phyloP scores from a whole-genome alignment of 1,284 basidiomycete species.

The Gomphus bonarii region DNA sequence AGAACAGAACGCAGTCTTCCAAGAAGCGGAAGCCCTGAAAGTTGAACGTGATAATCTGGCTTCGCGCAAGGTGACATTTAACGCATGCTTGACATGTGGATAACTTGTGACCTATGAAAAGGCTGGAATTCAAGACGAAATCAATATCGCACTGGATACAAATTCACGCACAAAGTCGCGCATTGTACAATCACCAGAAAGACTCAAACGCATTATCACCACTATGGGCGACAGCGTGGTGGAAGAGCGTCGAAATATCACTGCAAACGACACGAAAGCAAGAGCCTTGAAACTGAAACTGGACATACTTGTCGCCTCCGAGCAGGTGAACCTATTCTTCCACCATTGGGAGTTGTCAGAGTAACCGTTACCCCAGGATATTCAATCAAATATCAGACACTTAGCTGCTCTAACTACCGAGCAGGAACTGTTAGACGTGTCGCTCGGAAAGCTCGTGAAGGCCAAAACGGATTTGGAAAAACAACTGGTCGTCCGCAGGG shows the following conservation, averaged over 20 bases:
- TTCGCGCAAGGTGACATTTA: conserved; percentile 39
- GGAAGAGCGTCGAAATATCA: conserved; percentile 52
- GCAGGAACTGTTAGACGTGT: conserved; percentile 44
- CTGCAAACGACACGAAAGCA: conserved; percentile 55
- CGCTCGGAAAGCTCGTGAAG: conserved; percentile 53
- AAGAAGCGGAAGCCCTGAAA: conserved; percentile 59
- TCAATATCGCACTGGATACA: conserved; percentile 44
- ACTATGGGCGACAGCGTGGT: conserved; percentile 54
- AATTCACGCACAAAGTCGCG: conserved; percentile 54
- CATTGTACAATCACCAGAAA: conserved; percentile 81
- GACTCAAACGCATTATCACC: conserved; percentile 69
- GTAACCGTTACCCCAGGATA: conserved; percentile 35
- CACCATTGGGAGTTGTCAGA: background rate
- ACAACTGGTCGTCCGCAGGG: conserved; percentile 61
- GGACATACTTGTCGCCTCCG: conserved; percentile 57
- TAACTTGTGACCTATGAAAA: conserved; percentile 17
- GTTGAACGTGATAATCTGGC: conserved; percentile 49
- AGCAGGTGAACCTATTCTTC: conserved; percentile 41
- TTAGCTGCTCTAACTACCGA: conserved; percentile 66
- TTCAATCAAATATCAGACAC: conserved; percentile 57
- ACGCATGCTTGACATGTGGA: background rate
- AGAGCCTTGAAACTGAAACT: conserved; percentile 71
- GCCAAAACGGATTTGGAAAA: conserved; percentile 57
- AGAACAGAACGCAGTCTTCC: conserved; percentile 28
- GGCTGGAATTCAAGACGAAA: conserved; percentile 51